Percentiles rank a stretch among this genome's conserved stretches.
Conservation (phyloP, 306 rosid species). For the Dalbergia cultrata region DNA sequence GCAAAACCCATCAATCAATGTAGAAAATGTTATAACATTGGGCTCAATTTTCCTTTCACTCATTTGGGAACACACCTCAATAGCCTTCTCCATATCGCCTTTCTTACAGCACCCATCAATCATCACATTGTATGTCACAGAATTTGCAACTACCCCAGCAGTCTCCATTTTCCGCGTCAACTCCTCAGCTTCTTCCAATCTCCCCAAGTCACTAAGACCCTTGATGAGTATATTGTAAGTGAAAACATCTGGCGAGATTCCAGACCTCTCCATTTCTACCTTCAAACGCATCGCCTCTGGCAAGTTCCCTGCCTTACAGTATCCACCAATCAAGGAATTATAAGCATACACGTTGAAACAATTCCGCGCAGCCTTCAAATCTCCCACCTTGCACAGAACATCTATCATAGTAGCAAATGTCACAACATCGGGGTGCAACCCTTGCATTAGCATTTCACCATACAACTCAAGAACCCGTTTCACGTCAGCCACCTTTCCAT, state of each 20-base stretch:
- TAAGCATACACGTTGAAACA: slow-evolving; percentile 57
- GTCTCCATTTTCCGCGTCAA: slow-evolving; percentile 57
- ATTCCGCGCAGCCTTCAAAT: slow-evolving; percentile 55
- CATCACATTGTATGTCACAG: slow-evolving; percentile 66
- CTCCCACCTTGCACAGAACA: slow-evolving; percentile 65
- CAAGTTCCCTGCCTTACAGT: slow-evolving; percentile 58
- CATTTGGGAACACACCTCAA: slow-evolving; percentile 77
- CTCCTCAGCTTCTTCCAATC: slow-evolving; percentile 60
- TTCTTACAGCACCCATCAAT: slow-evolving; percentile 71
- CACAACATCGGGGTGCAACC: slow-evolving; percentile 67
- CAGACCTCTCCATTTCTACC: slow-evolving; percentile 61
- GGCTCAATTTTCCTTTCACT: slow-evolving; percentile 62
- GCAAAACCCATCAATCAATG: slow-evolving; percentile 75
- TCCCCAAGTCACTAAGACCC: slow-evolving; percentile 55
- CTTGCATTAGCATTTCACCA: slow-evolving; percentile 50
- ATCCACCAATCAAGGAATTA: slow-evolving; percentile 73
- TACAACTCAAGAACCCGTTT: slow-evolving; percentile 57
- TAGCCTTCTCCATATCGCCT: slow-evolving; percentile 67
- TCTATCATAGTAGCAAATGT: slow-evolving; percentile 64
- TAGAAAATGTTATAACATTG: slow-evolving; percentile 65
- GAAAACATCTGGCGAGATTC: slow-evolving; percentile 57
- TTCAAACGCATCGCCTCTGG: slow-evolving; percentile 57
- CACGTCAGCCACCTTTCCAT: slow-evolving; percentile 61
- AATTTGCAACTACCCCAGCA: slow-evolving; percentile 56
- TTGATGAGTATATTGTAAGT: slow-evolving; percentile 73